phyloP scores from a whole-genome alignment of 352 stramenopile genomes.

The Pythium periplocum region DNA sequence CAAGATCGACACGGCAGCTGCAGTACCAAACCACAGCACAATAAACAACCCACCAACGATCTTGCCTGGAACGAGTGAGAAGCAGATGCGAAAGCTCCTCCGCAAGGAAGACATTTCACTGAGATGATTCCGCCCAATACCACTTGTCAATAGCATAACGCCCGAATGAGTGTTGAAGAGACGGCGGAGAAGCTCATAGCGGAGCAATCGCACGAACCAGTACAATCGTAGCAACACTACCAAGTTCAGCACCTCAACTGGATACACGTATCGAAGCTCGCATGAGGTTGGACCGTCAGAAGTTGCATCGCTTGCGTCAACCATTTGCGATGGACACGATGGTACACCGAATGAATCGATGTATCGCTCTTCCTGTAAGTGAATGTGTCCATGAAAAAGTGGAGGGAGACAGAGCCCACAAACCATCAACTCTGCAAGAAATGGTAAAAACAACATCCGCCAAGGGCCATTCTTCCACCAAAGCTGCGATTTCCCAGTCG shows the following conservation, averaged over 20 bases:
- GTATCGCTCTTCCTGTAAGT: constrained; percentile 45
- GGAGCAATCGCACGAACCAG: constrained; percentile 47
- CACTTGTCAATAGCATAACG: constrained; percentile 17
- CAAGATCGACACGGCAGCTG: constrained; percentile 46
- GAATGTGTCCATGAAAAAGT: constrained; percentile 37
- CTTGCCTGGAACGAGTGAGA: constrained; percentile 29
- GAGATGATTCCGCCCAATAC: constrained; percentile 22
- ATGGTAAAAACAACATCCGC: constrained; percentile 30
- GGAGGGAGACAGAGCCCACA: constrained; percentile 41
- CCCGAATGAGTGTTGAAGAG: constrained; percentile 19
- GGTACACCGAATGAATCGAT: background rate
- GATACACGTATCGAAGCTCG: constrained; percentile 43
- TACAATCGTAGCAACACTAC: constrained; percentile 52
- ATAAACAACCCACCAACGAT: constrained; percentile 42
- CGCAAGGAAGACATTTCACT: constrained; percentile 33
- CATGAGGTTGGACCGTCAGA: constrained; percentile 20
- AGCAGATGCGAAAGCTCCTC: constrained; percentile 53
- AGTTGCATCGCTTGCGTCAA: background rate
- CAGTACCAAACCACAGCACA: constrained; percentile 40
- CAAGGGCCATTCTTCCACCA: constrained; percentile 19
- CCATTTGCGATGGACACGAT: constrained; percentile 9
- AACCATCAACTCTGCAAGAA: constrained; percentile 35
- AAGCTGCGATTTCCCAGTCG: background rate
- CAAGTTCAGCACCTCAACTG: constrained; percentile 60
- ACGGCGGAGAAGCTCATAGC: constrained; percentile 39